Evolutionary conservation across 441 rosid species (phyloP).

Genomic region (Macaranga tanarius): DNA sequence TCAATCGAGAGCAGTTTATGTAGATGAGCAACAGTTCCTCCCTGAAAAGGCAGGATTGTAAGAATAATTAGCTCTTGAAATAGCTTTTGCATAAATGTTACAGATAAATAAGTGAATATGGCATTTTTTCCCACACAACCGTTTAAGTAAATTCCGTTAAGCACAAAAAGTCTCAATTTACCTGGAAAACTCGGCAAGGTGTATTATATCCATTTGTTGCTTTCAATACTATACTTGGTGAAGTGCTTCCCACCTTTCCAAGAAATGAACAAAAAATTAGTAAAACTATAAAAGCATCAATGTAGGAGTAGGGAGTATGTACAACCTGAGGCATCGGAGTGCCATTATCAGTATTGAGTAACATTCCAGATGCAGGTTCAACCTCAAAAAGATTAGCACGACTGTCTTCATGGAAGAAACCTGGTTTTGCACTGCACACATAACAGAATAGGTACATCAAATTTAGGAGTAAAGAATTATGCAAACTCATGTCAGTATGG

Average conservation of each 20-base stretch:
- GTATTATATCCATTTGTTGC: conserved; percentile 37
- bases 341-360: conserved; percentile 89
- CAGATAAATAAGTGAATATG: not conserved
- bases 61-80: conserved; percentile 8
- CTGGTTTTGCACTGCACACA: conserved; percentile 80
- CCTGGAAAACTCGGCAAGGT: conserved; percentile 75
- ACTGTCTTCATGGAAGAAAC: conserved; percentile 90
- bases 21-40: conserved; percentile 95
- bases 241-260: conserved; percentile 64
- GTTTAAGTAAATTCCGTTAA: not conserved
- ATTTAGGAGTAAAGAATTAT: conserved; percentile 19
- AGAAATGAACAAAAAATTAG: conserved; percentile 7
- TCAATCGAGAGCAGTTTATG: conserved; percentile 94
- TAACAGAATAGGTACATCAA: not conserved
- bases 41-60: conserved; percentile 41
- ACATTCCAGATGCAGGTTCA: conserved; percentile 86
- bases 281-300: not conserved
- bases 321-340: conserved; percentile 89
- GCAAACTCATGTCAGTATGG: not conserved
- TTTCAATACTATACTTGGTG: conserved; percentile 44
- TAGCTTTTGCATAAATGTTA: not conserved
- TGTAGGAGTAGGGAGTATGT: not conserved
- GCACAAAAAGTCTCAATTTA: conserved; percentile 23
- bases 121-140: not conserved
- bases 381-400: conserved; percentile 93